Conservation (phyloP, 31 red algal species). For the Asparagopsis taxiformis region DNA sequence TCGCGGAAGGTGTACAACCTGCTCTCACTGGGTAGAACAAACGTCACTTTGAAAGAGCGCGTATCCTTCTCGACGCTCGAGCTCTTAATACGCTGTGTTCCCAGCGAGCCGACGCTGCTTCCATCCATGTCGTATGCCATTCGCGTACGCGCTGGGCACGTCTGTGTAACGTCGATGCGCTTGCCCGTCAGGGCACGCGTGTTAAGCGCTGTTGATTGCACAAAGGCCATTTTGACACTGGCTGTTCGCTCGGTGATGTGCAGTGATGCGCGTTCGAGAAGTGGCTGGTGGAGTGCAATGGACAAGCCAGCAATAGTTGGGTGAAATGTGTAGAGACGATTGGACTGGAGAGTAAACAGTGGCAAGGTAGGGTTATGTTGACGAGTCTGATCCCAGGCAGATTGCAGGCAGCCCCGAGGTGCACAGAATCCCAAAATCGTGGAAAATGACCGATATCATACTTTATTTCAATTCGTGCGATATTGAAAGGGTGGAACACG, state of each 20-base stretch:
- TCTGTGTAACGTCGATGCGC: background rate
- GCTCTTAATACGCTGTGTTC: conserved; percentile 71
- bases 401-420: no score
- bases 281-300: background rate
- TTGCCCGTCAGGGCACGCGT: background rate
- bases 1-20: conserved; percentile 92
- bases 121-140: conserved; percentile 98
- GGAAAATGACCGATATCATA: no score
- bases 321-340: no score
- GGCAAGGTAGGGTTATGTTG: no score
- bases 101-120: conserved; percentile 60
- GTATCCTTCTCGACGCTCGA: conserved; percentile 91
- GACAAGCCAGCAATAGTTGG: no score
- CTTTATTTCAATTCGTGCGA: no score
- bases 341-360: no score
- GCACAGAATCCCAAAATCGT: no score
- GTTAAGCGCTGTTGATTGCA: background rate
- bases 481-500: no score
- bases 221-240: background rate
- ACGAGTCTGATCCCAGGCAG: no score
- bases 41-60: conserved; percentile 97
- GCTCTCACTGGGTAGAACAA: conserved; percentile 80
- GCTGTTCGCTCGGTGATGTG: no score
- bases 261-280: no score
- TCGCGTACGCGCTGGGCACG: conserved; percentile 17